phyloP scores from a whole-genome alignment of 176 grass and related monocot genomes.

The Neostapfia colusana region DNA sequence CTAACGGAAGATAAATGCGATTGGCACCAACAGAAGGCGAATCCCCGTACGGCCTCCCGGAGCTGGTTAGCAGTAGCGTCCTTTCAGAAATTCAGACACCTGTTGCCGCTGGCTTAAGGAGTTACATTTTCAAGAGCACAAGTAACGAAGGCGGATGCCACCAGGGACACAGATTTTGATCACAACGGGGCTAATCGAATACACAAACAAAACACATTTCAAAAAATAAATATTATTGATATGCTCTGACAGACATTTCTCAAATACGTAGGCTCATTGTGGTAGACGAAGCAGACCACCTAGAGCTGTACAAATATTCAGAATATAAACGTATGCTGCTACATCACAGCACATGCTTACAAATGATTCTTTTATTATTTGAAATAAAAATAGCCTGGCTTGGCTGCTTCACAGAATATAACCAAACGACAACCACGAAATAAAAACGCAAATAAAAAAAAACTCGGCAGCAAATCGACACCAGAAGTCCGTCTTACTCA shows the following conservation, averaged over 20 bases:
- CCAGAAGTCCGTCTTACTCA: conserved; percentile 35
- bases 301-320: conserved; percentile 56
- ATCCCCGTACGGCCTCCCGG: too few relatives aligned
- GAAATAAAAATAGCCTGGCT: conserved; percentile 51
- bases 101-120: too few relatives aligned
- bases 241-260: conserved; percentile 33
- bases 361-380: background rate
- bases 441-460: background rate
- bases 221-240: conserved; percentile 23
- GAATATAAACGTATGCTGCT: background rate
- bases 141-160: too few relatives aligned
- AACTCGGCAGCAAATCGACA: conserved; percentile 21
- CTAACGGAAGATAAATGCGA: background rate
- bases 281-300: conserved; percentile 78
- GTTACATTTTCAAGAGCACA: too few relatives aligned
- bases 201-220: background rate
- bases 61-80: too few relatives aligned
- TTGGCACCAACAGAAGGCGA: too few relatives aligned
- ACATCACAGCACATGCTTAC: conserved; percentile 27
- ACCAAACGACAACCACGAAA: conserved; percentile 41
- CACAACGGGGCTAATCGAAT: background rate
- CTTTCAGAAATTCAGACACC: too few relatives aligned
- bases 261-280: conserved; percentile 51
- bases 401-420: conserved; percentile 73
- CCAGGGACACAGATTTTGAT: background rate